Evolutionary conservation across 1,284 basidiomycete genomes (phyloP).

Genomic region (Microbotryum violaceum): DNA sequence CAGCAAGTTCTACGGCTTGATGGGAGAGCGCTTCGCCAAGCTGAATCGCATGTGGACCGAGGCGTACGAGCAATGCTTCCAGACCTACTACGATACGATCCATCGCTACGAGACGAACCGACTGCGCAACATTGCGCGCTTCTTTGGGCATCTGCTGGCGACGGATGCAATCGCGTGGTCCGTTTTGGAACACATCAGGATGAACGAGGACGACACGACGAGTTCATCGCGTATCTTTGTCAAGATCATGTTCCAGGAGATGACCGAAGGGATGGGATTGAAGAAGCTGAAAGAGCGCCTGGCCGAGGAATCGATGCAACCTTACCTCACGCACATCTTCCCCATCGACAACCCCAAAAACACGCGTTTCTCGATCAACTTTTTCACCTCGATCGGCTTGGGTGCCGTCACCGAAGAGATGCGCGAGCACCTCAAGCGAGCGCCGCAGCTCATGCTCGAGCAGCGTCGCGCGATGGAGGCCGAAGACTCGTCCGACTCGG

Average conservation of each 20-base stretch:
- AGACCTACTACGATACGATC: conserved; percentile 88
- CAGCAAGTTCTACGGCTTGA: conserved; percentile 88
- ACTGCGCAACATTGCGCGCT: conserved; percentile 89
- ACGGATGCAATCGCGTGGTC: conserved; percentile 86
- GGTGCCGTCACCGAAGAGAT: conserved; percentile 90
- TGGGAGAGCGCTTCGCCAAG: conserved; percentile 94
- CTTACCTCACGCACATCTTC: conserved; percentile 78
- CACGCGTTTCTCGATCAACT: conserved; percentile 92
- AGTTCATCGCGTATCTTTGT: conserved; percentile 93
- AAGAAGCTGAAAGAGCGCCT: conserved; percentile 76
- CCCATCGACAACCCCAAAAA: conserved; percentile 93
- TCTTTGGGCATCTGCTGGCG: conserved; percentile 84
- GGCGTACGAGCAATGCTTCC: conserved; percentile 77
- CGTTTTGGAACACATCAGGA: conserved; percentile 71
- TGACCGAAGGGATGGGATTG: conserved; percentile 87
- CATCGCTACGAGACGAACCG: conserved; percentile 99
- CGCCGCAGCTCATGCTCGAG: conserved; percentile 56
- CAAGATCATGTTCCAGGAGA: conserved; percentile 91
- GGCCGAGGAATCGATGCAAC: conserved; percentile 51
- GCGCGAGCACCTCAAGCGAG: conserved; percentile 85
- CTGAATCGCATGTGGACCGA: conserved; percentile 91
- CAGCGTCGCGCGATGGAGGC: conserved; percentile 57
- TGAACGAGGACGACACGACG: conserved; percentile 97
- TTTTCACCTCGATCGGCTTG: conserved; percentile 73
- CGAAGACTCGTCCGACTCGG: conserved; percentile 59